phyloP scores from a whole-genome alignment of 148 eudicot genomes.

The Rhododendron simsii region DNA sequence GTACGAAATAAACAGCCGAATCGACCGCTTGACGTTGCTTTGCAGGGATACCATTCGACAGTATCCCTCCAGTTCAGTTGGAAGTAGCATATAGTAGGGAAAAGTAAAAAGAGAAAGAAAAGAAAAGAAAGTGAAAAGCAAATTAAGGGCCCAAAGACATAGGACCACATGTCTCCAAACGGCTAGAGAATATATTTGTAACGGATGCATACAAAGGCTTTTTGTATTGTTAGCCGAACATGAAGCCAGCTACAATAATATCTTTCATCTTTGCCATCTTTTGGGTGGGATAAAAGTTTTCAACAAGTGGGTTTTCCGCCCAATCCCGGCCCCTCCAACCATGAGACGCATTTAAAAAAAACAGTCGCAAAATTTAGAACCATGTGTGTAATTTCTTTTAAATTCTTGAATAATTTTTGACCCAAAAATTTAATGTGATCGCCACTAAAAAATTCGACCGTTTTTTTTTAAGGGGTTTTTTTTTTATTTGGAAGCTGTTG shows the following conservation, averaged over 20 bases:
- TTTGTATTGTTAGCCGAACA: not conserved
- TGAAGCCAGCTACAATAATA: not conserved
- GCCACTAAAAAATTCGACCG: too few species aligned
- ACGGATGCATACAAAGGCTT: not conserved
- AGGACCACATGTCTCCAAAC: not conserved
- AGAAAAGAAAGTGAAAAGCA: not conserved
- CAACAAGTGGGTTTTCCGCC: not conserved
- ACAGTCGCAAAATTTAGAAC: too few species aligned
- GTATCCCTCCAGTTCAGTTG: not conserved
- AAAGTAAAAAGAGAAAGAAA: not conserved
- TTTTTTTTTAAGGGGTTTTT: too few species aligned
- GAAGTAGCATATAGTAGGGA: not conserved
- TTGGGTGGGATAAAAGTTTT: not conserved
- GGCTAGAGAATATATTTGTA: not conserved
- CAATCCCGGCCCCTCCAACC: too few species aligned
- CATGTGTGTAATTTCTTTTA: too few species aligned
- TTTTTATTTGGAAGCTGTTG: too few species aligned
- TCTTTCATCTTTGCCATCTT: not conserved
- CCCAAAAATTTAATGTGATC: too few species aligned
- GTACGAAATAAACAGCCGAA: too few species aligned
- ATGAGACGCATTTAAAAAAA: too few species aligned
- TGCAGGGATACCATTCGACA: too few species aligned
- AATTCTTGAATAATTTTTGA: too few species aligned
- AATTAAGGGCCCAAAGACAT: not conserved
- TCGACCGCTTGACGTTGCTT: too few species aligned